A percentile compares a stretch with the other conserved stretches of the same genome.
Evolutionary conservation across 495 filamentous ascomycete species (phyloP).

Genomic region (Penicillium canariense): DNA sequence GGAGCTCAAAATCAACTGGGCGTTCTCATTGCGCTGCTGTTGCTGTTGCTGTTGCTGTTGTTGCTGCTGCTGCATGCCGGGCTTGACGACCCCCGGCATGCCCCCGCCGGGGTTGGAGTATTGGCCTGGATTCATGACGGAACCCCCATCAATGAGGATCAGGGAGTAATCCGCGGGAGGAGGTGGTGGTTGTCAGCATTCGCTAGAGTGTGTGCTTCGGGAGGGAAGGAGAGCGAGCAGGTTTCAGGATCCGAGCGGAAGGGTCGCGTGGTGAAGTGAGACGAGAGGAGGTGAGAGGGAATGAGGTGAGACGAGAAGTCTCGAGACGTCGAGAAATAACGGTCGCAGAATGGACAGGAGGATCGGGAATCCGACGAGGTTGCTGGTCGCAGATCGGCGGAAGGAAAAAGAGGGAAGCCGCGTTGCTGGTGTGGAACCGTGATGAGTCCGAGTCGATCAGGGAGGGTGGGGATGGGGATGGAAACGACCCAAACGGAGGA

Average conservation of each 20-base stretch:
- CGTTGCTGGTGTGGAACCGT: constrained; percentile 29
- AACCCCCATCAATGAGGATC: constrained; percentile 46
- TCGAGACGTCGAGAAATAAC: neutral
- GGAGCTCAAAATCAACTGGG: constrained; percentile 34
- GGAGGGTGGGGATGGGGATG: constrained; percentile 32
- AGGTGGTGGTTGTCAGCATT: constrained; percentile 40
- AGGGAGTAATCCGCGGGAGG: constrained; percentile 39
- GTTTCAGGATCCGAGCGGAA: neutral
- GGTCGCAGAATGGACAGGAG: neutral
- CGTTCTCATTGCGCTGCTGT: constrained; percentile 36
- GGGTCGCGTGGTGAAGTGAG: constrained; percentile 7
- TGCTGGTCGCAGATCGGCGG: constrained; percentile 19
- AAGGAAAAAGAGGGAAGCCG: constrained; percentile 21
- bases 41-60: constrained; percentile 2
- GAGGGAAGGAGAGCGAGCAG: neutral
- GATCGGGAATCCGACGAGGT: constrained; percentile 3
- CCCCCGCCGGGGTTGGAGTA: constrained; percentile 45
- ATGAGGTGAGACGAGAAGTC: neutral
- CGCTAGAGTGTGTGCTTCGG: constrained; percentile 23
- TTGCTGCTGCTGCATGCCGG: constrained; percentile 26
- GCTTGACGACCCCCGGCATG: constrained; percentile 38
- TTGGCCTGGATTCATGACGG: constrained; percentile 51
- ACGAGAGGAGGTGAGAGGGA: neutral
- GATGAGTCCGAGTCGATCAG: constrained; percentile 29
- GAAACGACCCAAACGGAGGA: constrained; percentile 25